Base-by-base conservation (phyloP, 345 rosid genomes). In the Melaleuca quinquenervia region DNA sequence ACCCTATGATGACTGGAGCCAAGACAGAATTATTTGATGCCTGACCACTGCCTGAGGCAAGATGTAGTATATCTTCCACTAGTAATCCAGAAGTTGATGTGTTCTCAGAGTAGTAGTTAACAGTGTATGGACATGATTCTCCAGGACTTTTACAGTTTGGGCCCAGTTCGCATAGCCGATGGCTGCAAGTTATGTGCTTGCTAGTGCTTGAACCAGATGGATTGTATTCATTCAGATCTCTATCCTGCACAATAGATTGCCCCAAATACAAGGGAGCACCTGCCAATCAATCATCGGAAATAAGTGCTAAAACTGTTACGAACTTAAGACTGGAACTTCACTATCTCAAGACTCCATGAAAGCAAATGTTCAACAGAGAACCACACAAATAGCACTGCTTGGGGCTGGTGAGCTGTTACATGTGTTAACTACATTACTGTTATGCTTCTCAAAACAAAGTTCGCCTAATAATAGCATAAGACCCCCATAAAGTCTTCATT, bases 241-340 rank as follows among this genome's bases (percentile, higher is more conserved):
- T 94, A 88, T 94, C 98, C 99, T 95, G 98, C 98, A 95, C 91
- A 95, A 95, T 91, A 96, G 92, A 92, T 87, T 94, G 96, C 96
- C 93, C 99, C 96, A 95, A 91, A 95, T 88, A 95, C 86, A 92
- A 93, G 89, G 96, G 95, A 94, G 96, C 98, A 96, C 96, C 98
- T 95, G 97, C 96, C 97, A 96, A 96, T 96, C 99, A 95, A 96
- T 95, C 94, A 91, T 91, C 62, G 91, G 93, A 93, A 92, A 93
- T 92, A 96, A 96, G 98, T 90, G 95, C 93, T 94, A 94, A 95
- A 96, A 90, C 87, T 84, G 92, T 91, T 90, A 91, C 50, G 90
- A 84, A 85, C 82, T 86, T 88, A 88, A 86, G 85, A 52, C 87
- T 86, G 52, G 85, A 82, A 83, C 82, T 76, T 52, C 82, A 84